Evolutionary conservation across 495 filamentous ascomycete genomes (phyloP).

Genomic region (Talaromyces liani): DNA sequence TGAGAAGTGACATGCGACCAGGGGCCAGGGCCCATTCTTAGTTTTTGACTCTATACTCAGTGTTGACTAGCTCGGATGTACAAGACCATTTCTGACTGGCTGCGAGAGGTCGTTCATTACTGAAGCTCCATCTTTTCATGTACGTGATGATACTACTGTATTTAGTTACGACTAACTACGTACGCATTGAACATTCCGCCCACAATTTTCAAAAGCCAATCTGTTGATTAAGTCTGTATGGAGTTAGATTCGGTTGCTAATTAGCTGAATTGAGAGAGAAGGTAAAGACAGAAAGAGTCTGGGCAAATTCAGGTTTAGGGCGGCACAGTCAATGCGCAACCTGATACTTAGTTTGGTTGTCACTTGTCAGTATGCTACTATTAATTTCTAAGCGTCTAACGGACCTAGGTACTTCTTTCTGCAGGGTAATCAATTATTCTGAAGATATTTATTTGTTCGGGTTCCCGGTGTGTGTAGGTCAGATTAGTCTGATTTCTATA

Average conservation of each 20-base stretch:
- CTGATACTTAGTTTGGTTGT: background rate
- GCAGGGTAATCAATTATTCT: background rate
- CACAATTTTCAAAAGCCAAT: background rate
- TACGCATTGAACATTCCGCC: background rate
- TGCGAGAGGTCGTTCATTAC: background rate
- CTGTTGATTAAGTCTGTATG: background rate
- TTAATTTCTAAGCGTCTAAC: background rate
- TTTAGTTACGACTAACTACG: background rate
- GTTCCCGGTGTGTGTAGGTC: background rate
- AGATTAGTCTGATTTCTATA: background rate
- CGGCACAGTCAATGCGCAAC: constrained; percentile 5
- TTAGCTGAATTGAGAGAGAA: background rate
- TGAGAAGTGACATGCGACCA: constrained; percentile 9
- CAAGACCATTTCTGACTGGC: background rate
- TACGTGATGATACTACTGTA: background rate
- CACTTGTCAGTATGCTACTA: background rate
- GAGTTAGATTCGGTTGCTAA: background rate
- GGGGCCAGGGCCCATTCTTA: constrained; percentile 3
- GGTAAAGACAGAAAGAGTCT: background rate
- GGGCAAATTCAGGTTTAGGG: constrained; percentile 1
- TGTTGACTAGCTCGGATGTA: background rate
- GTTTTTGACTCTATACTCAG: background rate
- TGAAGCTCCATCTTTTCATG: background rate
- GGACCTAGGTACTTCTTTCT: background rate
- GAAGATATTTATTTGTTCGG: background rate